These are phyloP conservation scores for Clarkia xantiana DNA, from an alignment of 345 rosid species.

Conservation along the genomic window DNA sequence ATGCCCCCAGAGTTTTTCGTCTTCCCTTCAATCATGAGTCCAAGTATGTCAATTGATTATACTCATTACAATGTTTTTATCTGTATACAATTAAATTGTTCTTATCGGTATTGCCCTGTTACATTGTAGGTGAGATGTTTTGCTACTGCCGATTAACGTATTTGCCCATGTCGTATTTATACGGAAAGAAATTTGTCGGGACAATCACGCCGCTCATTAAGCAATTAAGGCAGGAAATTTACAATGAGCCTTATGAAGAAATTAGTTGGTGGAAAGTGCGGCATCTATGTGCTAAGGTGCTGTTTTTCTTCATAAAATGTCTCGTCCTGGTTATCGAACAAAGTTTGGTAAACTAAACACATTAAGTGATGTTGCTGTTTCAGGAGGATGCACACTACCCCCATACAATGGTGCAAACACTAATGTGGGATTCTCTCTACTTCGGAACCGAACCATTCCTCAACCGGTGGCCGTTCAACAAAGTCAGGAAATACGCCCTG, in stretches of 20 bases:
- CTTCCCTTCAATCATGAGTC: slow-evolving; percentile 43
- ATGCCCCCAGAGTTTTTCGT: slow-evolving; percentile 70
- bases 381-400: slow-evolving; percentile 55
- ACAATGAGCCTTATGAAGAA: slow-evolving; percentile 31
- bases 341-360: not conserved
- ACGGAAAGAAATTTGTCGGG: slow-evolving; percentile 48
- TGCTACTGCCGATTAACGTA: slow-evolving; percentile 50
- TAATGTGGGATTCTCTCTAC: slow-evolving; percentile 47
- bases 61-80: not conserved
- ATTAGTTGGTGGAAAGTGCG: slow-evolving; percentile 38
- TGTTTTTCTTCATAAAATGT: slow-evolving; percentile 1
- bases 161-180: slow-evolving; percentile 62
- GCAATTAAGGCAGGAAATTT: slow-evolving; percentile 37
- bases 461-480: slow-evolving; percentile 43
- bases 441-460: slow-evolving; percentile 33
- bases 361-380: not conserved
- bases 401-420: slow-evolving; percentile 39
- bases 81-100: not conserved
- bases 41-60: slow-evolving; percentile 17
- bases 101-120: not conserved
- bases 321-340: not conserved
- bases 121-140: slow-evolving; percentile 41
- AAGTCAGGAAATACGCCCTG: slow-evolving; percentile 39
- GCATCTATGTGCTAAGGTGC: slow-evolving; percentile 36
- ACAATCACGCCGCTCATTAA: slow-evolving; percentile 37